These are phyloP conservation scores for Linderniella brevidens DNA, from an alignment of 257 asterid species.

Conservation along the genomic window DNA sequence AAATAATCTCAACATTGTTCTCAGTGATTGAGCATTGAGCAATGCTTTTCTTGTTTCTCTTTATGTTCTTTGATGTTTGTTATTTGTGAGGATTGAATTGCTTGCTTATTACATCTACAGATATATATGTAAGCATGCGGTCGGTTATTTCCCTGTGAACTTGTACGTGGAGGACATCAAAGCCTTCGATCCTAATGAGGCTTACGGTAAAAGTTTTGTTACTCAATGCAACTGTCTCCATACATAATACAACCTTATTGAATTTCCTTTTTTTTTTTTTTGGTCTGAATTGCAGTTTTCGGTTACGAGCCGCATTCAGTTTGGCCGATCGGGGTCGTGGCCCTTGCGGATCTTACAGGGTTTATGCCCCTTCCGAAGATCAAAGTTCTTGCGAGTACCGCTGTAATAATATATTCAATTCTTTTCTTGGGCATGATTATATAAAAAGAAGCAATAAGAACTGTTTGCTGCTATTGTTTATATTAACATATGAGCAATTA, in stretches of 20 bases:
- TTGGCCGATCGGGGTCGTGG: slow-evolving; percentile 82
- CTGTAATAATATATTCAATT: slow-evolving; percentile 33
- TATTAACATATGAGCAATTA: slow-evolving; percentile 9
- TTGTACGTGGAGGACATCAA: slow-evolving; percentile 76
- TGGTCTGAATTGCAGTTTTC: slow-evolving; percentile 43
- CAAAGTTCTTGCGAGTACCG: slow-evolving; percentile 85
- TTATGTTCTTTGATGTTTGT: slow-evolving; percentile 1
- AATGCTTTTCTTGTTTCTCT: neutral
- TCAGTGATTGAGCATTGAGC: neutral
- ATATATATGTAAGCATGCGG: slow-evolving; percentile 76
- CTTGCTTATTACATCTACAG: slow-evolving; percentile 24
- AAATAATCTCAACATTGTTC: too few species aligned
- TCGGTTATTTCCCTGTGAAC: slow-evolving; percentile 77
- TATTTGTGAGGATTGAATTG: slow-evolving; percentile 6
- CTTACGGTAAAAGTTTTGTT: slow-evolving; percentile 42
- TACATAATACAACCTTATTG: too few species aligned
- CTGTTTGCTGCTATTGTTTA: neutral
- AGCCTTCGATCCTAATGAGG: slow-evolving; percentile 88
- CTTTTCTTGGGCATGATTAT: too few species aligned
- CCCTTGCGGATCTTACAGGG: slow-evolving; percentile 73
- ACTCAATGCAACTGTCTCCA: neutral
- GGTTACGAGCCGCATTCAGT: slow-evolving; percentile 98
- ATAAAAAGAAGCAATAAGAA: neutral
- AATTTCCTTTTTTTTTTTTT: slow-evolving; percentile 1
- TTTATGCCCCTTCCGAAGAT: slow-evolving; percentile 68